A percentile compares a stretch with the other conserved stretches of the same genome.
Conservation (phyloP, 371 early-diverging fungal species). For the Apophysomyces elegans region DNA sequence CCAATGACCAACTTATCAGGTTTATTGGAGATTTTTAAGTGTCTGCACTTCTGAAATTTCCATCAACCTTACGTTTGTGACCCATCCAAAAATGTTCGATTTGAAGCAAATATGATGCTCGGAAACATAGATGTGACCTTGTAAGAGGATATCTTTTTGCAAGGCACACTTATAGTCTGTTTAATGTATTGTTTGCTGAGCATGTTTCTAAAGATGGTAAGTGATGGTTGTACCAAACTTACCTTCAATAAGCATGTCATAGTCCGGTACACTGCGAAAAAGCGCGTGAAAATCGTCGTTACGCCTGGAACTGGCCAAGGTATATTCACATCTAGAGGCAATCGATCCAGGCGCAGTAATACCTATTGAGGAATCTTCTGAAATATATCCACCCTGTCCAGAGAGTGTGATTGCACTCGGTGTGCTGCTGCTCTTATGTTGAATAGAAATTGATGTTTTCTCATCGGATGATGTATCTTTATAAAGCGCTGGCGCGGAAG, state of each 20-base stretch:
- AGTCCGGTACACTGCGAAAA: slow-evolving; percentile 57
- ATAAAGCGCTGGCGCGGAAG: neutral
- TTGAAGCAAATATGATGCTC: slow-evolving; percentile 91
- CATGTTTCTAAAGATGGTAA: neutral
- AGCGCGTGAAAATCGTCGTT: slow-evolving; percentile 55
- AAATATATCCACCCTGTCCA: neutral
- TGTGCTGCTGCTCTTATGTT: neutral
- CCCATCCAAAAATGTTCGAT: slow-evolving; percentile 96
- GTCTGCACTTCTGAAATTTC: neutral
- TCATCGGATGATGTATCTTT: neutral
- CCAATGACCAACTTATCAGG: slow-evolving; percentile 71
- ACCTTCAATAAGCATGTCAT: slow-evolving; percentile 60
- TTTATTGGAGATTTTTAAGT: neutral
- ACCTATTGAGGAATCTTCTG: neutral
- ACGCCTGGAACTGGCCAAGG: slow-evolving; percentile 37
- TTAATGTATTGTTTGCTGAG: slow-evolving; percentile 24
- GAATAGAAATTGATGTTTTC: neutral
- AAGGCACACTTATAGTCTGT: slow-evolving; percentile 87
- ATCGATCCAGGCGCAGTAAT: slow-evolving; percentile 1
- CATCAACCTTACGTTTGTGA: slow-evolving; percentile 71
- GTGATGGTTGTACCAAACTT: slow-evolving; percentile 11
- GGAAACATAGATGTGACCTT: slow-evolving; percentile 90
- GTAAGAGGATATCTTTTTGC: slow-evolving; percentile 91
- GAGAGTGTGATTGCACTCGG: neutral
- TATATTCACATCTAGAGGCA: slow-evolving; percentile 5